Evolutionary conservation across 2,329 filamentous ascomycete species (phyloP), one percentile per base, ranked within the genome.

Genomic region (Rutstroemia sp.): DNA sequence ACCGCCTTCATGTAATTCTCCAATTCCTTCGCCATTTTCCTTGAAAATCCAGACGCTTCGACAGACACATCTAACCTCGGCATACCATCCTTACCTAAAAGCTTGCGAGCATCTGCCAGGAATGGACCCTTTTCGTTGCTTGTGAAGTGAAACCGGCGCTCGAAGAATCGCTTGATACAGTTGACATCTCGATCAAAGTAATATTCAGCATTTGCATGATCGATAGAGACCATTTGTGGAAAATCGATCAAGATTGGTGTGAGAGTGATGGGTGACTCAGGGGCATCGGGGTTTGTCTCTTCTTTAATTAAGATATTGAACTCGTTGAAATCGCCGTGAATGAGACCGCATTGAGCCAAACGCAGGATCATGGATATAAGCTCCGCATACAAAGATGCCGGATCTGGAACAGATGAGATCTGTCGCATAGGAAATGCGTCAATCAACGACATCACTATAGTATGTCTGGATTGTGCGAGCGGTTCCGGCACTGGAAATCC

Each of bases 321-420:
- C 72, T 99, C 95, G 75, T 99, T 99, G 76, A 95, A 99, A 71
- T 99, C 94, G 60, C 94, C 94, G 70, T 99, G 94, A 60, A 99
- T 99, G 49, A 99, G 76, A 6, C 94, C 94, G 64, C 92, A 85
- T 60, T 83, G 83, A 5, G 94, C 92, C 42, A 99, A 78, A 27
- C 85, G 82, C 45, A 99, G 76, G 56, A 99, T 90, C 65, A 96
- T 81, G 44, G 83, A 80, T 67, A 99, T 95, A 37, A 99, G 77
- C 59, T 97, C 90, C n/a, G 85, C 86, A 70, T 99, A 99, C 5
- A 99, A 78, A n/a, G 75, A 75, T 2, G 90, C 88, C 0, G 92
- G 90, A 63, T 96, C 82, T 34, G 90, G 87, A 2, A 99, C 86
- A 25, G 80, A 80, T 10, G 90, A 82, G 59, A 99, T 90, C 71